phyloP scores from a whole-genome alignment of 495 filamentous ascomycete species.

The Neurospora intermedia region DNA sequence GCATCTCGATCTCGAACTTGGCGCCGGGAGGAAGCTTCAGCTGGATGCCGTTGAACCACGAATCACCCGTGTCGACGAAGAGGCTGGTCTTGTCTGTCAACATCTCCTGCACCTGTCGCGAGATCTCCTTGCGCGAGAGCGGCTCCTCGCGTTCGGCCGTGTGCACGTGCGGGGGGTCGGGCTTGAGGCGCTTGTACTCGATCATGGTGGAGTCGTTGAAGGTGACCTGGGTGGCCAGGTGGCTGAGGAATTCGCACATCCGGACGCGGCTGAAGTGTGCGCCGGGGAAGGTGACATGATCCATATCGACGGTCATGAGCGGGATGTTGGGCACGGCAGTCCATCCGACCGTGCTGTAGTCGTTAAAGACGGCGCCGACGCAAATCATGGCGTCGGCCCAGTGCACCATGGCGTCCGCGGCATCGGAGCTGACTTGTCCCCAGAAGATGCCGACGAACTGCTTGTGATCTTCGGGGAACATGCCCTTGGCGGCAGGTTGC shows the following conservation, averaged over 20 bases:
- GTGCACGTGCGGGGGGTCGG: slow-evolving; percentile 5
- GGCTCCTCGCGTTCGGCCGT: slow-evolving; percentile 1
- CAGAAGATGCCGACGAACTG: slow-evolving; percentile 19
- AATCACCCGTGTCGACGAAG: slow-evolving; percentile 18
- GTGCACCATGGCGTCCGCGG: slow-evolving; percentile 15
- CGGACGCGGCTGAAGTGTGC: slow-evolving; percentile 17
- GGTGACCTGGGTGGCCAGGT: slow-evolving; percentile 3
- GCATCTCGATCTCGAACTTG: slow-evolving; percentile 21
- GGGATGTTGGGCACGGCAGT: slow-evolving; percentile 15
- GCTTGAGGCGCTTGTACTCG: slow-evolving; percentile 14
- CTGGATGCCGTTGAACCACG: slow-evolving; percentile 18
- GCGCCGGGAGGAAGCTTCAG: slow-evolving; percentile 11
- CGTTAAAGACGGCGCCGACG: slow-evolving; percentile 14
- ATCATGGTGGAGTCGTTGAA: slow-evolving; percentile 13
- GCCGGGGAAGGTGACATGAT: slow-evolving; percentile 13
- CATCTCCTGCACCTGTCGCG: slow-evolving; percentile 9
- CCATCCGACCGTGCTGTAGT: slow-evolving; percentile 19
- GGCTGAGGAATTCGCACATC: slow-evolving; percentile 10
- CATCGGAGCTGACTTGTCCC: slow-evolving; percentile 15
- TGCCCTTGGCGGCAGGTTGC: slow-evolving; percentile 19
- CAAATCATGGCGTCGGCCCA: slow-evolving; percentile 18
- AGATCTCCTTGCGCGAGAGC: slow-evolving; percentile 13
- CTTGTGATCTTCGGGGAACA: slow-evolving; percentile 14
- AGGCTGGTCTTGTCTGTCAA: slow-evolving; percentile 4
- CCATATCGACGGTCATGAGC: slow-evolving; percentile 12